Base-by-base conservation (phyloP, 129 eudicot species). In the Flaveria trinervia region DNA sequence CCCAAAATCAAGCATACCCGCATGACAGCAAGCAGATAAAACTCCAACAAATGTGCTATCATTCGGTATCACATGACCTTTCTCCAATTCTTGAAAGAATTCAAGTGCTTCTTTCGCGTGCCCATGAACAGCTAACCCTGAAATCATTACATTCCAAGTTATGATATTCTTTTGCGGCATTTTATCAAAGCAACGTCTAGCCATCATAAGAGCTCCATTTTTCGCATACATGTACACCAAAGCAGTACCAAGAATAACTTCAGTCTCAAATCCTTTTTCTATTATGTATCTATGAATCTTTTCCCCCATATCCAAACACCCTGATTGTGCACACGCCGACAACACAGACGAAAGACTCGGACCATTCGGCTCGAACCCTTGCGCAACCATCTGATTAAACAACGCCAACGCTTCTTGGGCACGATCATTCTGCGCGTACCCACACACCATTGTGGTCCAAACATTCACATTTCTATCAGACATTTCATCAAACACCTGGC, bases 381-480 rank as follows among this genome's bases (percentile, higher is more conserved):
- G 39, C 14, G 15, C 83, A 59, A 83, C 49, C 96, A 92, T 92
- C 39, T 9, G 69, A 57, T 83, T 62, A 67, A 92, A 92, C 77
- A 92, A n/a, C 62, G 15, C 36, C 68, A 92, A 72, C 0, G 91
- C 92, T 41, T 87, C 89, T 70, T 68, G 44, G 0, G 88, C 73
- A 25, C 70, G 48, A 69, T 67, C 76, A 69, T 84, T 85, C 71
- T 92, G 93, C 1, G 96, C 91, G 54, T 84, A 92, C 66, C 97
- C 97, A 49, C 97, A 87, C 12, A 92, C 69, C 86, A 92, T 87
- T 2, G 89, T 89, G 25, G 97, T 92, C 97, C 97, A 92, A 71
- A 89, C 49, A 71, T 83, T 84, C 71, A 89, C 86, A 78, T 68
- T 88, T 45, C 81, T 86, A 20, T 76, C 91, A 67, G 79, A 50